phyloP scores from a whole-genome alignment of 2,329 filamentous ascomycete species.

The Aspergillus tanneri region DNA sequence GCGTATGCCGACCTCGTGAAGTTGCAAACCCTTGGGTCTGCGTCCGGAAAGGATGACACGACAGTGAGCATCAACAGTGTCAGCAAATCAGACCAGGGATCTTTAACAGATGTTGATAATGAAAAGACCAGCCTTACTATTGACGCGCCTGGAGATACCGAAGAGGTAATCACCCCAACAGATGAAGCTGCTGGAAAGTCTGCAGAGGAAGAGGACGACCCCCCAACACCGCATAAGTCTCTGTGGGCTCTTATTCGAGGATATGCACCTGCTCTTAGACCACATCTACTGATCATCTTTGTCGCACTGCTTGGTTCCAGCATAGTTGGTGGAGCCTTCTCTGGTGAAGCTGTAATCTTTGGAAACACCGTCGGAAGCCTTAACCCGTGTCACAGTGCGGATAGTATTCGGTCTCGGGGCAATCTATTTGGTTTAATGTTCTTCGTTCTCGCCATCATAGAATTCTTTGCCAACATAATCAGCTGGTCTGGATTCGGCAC shows the following conservation, averaged over 20 bases:
- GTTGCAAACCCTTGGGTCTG: conserved; percentile 55
- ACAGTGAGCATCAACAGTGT: conserved; percentile 48
- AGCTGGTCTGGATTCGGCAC: conserved; percentile 60
- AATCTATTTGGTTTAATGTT: conserved; percentile 59
- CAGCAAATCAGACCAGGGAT: conserved; percentile 29
- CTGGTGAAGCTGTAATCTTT: conserved; percentile 59
- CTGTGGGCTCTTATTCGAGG: conserved; percentile 29
- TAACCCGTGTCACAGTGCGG: conserved; percentile 52
- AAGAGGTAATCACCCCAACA: conserved; percentile 16
- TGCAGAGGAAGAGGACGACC: conserved; percentile 29
- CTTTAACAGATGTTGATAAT: conserved; percentile 24
- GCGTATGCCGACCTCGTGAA: conserved; percentile 46
- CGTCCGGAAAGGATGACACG: conserved; percentile 48
- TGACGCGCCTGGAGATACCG: conserved; percentile 11
- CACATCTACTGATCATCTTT: conserved; percentile 46
- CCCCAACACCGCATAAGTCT: conserved; percentile 27
- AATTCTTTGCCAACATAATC: conserved; percentile 61
- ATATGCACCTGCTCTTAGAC: conserved; percentile 31
- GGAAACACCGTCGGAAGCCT: conserved; percentile 60
- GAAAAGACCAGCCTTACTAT: conserved; percentile 22
- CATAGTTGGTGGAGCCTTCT: conserved; percentile 59
- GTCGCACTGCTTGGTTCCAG: conserved; percentile 52
- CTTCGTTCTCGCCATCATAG: conserved; percentile 60
- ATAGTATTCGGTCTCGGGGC: conserved; percentile 51
- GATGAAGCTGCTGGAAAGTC: conserved; percentile 20